Percentiles rank a stretch among this genome's conserved stretches.
Evolutionary conservation across 2,329 filamentous ascomycete species (phyloP).

Genomic region (Epicoccum sorghinum): DNA sequence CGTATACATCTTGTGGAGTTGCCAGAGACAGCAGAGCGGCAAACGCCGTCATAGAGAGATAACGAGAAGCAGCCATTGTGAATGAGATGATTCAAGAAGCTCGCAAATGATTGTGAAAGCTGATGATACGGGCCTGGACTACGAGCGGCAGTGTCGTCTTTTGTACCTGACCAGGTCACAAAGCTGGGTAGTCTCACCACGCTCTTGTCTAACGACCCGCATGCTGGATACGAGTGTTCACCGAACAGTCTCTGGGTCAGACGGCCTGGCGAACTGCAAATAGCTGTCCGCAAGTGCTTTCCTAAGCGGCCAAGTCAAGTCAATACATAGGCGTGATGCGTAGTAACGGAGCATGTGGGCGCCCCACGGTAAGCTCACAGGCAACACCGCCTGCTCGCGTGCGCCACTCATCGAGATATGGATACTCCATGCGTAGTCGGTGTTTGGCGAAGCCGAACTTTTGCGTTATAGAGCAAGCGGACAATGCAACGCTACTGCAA

Average conservation of each 20-base stretch:
- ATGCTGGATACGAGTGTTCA: conserved; percentile 16
- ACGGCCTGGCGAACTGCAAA: conserved; percentile 27
- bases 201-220: conserved; percentile 16
- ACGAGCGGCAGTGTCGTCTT: conserved; percentile 23
- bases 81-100: background rate
- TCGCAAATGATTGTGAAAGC: background rate
- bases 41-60: conserved; percentile 27
- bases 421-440: conserved; percentile 1
- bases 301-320: conserved; percentile 14
- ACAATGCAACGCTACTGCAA: background rate
- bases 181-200: conserved; percentile 17
- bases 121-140: background rate
- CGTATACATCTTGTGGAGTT: conserved; percentile 23
- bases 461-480: conserved; percentile 11
- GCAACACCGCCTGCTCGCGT: conserved; percentile 15
- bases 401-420: conserved; percentile 19
- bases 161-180: conserved; percentile 22
- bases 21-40: conserved; percentile 34
- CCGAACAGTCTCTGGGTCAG: conserved; percentile 18
- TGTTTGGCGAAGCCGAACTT: conserved; percentile 10
- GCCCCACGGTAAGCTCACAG: conserved; percentile 22
- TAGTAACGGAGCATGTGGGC: conserved; percentile 19
- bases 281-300: conserved; percentile 22
- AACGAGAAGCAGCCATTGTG: conserved; percentile 38
- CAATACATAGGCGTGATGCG: conserved; percentile 27